These are phyloP conservation scores for Scleroderma citrinum DNA, from an alignment of 768 basidiomycete species.

Conservation along the genomic window DNA sequence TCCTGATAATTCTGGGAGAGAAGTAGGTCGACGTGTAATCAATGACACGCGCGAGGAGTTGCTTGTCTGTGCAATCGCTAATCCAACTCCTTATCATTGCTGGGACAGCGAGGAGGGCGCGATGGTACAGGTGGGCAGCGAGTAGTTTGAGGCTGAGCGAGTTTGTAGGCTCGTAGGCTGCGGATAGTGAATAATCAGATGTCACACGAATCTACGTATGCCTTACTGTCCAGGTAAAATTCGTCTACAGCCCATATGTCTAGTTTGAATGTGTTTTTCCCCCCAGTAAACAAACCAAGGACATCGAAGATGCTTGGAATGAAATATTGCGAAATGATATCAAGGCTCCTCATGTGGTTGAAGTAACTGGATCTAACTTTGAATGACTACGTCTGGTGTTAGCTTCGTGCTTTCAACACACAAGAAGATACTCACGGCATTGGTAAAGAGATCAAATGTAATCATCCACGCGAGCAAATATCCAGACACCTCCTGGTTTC, in stretches of 20 bases:
- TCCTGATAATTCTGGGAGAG: conserved; percentile 80
- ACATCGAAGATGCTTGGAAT: conserved; percentile 67
- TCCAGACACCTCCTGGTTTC: conserved; percentile 45
- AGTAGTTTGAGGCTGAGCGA: conserved; percentile 55
- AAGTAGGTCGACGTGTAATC: conserved; percentile 79
- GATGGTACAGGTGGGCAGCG: conserved; percentile 86
- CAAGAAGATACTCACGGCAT: conserved; percentile 55
- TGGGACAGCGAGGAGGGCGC: conserved; percentile 76
- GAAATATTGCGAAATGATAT: conserved; percentile 57
- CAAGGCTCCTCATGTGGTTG: conserved; percentile 71
- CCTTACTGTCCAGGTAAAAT: conserved; percentile 68
- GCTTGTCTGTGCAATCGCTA: conserved; percentile 82
- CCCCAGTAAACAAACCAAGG: conserved; percentile 61
- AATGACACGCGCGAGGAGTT: conserved; percentile 70
- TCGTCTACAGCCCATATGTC: conserved; percentile 83
- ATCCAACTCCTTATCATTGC: conserved; percentile 85
- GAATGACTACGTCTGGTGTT: conserved; percentile 54
- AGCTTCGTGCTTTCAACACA: not conserved
- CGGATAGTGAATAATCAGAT: conserved; percentile 1
- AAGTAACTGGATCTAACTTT: conserved; percentile 82
- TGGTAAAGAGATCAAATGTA: conserved; percentile 75
- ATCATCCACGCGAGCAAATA: conserved; percentile 87
- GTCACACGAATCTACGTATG: not conserved
- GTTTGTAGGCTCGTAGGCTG: conserved; percentile 55
- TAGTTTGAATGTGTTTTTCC: conserved; percentile 69